A percentile compares a stretch with the other conserved stretches of the same genome.
Conservation (phyloP, 2,329 filamentous ascomycete genomes). For the Chalaropsis thielavioides region DNA sequence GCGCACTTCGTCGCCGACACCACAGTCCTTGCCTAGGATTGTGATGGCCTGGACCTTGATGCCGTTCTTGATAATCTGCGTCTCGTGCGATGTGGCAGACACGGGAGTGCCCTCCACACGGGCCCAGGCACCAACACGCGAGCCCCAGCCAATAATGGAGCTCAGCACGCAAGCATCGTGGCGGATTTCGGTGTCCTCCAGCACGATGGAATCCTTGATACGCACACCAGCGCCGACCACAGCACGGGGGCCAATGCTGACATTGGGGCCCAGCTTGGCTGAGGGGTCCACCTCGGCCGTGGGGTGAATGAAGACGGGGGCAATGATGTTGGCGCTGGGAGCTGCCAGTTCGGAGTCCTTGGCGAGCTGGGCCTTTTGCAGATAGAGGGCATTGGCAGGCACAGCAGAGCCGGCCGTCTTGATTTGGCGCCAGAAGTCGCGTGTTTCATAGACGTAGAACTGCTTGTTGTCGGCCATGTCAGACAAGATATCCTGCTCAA, state of each 20-base stretch:
- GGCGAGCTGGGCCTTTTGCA: slow-evolving; percentile 73
- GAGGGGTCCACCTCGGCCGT: slow-evolving; percentile 81
- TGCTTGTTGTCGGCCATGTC: slow-evolving; percentile 94
- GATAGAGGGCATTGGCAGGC: slow-evolving; percentile 89
- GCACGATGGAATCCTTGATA: slow-evolving; percentile 89
- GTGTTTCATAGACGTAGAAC: slow-evolving; percentile 97
- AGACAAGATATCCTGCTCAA: slow-evolving; percentile 93
- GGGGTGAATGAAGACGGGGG: slow-evolving; percentile 91
- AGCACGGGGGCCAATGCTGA: slow-evolving; percentile 84
- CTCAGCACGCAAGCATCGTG: slow-evolving; percentile 93
- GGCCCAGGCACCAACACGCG: slow-evolving; percentile 93
- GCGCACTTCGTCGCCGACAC: slow-evolving; percentile 80
- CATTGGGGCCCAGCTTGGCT: slow-evolving; percentile 92
- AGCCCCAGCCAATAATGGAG: slow-evolving; percentile 93
- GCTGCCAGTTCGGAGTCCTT: slow-evolving; percentile 54
- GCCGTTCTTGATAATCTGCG: slow-evolving; percentile 92
- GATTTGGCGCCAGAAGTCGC: slow-evolving; percentile 99
- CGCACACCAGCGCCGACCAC: slow-evolving; percentile 73
- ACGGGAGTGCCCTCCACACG: slow-evolving; percentile 91
- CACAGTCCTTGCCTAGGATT: slow-evolving; percentile 91
- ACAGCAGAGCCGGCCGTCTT: slow-evolving; percentile 97
- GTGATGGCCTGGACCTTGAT: slow-evolving; percentile 98
- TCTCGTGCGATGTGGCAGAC: slow-evolving; percentile 73
- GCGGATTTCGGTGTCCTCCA: slow-evolving; percentile 90
- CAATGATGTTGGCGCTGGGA: slow-evolving; percentile 74